These are phyloP conservation scores for Graphiopsis chlorocephala DNA, from an alignment of 2,329 filamentous ascomycete species.

Conservation along the genomic window DNA sequence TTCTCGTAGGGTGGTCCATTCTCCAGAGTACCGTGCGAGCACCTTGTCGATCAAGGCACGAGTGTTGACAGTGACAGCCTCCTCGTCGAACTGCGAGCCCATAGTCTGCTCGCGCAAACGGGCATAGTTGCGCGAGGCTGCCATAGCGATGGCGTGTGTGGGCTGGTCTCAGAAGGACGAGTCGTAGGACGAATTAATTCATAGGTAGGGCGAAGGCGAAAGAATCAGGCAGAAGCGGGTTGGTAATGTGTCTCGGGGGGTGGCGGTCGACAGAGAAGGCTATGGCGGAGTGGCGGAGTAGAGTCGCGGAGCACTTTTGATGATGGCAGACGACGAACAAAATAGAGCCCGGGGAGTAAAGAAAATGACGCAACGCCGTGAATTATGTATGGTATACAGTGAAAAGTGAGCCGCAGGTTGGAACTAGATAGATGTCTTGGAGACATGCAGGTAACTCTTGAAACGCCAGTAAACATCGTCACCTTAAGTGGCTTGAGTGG, in stretches of 20 bases:
- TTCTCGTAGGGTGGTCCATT: slow-evolving; percentile 85
- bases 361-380: slow-evolving; percentile 1
- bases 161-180: background rate
- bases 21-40: slow-evolving; percentile 89
- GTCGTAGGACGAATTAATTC: background rate
- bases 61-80: slow-evolving; percentile 97
- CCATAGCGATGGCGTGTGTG: slow-evolving; percentile 19
- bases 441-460: background rate
- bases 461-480: background rate
- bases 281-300: background rate
- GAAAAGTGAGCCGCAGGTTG: background rate
- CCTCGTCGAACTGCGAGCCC: slow-evolving; percentile 82
- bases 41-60: slow-evolving; percentile 97
- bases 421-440: background rate
- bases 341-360: background rate
- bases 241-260: background rate
- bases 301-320: background rate
- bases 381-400: background rate
- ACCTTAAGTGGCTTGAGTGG: background rate
- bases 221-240: background rate
- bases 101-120: slow-evolving; percentile 79
- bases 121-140: slow-evolving; percentile 29
- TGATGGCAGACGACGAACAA: background rate
- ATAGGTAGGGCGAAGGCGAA: background rate
- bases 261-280: slow-evolving; percentile 14